Evolutionary conservation across 2,329 filamentous ascomycete genomes (phyloP).

Genomic region (Colletotrichum sp.): DNA sequence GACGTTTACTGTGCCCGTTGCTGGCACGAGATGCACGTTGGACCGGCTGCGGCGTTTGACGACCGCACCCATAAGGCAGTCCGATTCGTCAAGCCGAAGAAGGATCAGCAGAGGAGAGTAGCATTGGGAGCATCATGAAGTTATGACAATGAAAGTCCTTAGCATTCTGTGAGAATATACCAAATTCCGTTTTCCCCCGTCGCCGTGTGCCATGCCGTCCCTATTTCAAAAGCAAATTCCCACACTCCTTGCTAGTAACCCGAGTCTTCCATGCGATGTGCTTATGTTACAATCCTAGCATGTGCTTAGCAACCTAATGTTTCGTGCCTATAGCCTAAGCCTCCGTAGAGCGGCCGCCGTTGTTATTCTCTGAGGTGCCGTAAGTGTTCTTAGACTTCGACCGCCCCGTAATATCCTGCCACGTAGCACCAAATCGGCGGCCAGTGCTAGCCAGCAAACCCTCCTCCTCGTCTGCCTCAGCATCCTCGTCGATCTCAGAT

Average conservation of each 20-base stretch:
- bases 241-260: background rate
- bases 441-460: slow-evolving; percentile 85
- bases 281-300: background rate
- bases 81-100: slow-evolving; percentile 52
- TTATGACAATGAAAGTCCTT: background rate
- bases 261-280: background rate
- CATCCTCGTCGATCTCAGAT: slow-evolving; percentile 82
- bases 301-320: background rate
- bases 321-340: background rate
- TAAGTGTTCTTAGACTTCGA: slow-evolving; percentile 24
- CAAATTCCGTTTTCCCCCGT: background rate
- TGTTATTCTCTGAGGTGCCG: slow-evolving; percentile 6
- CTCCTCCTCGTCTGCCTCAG: slow-evolving; percentile 93
- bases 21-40: slow-evolving; percentile 82
- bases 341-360: slow-evolving; percentile 4
- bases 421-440: slow-evolving; percentile 81
- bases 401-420: slow-evolving; percentile 81
- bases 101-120: slow-evolving; percentile 35
- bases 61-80: slow-evolving; percentile 73
- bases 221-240: background rate
- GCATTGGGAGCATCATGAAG: slow-evolving; percentile 39
- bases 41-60: slow-evolving; percentile 71
- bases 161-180: slow-evolving; percentile 8
- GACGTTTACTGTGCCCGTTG: slow-evolving; percentile 80
- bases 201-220: slow-evolving; percentile 1